Percentiles rank a stretch among this genome's conserved stretches.
phyloP scores from a whole-genome alignment of 1,139 yeast species.

The Suhomyces coccinellae region DNA sequence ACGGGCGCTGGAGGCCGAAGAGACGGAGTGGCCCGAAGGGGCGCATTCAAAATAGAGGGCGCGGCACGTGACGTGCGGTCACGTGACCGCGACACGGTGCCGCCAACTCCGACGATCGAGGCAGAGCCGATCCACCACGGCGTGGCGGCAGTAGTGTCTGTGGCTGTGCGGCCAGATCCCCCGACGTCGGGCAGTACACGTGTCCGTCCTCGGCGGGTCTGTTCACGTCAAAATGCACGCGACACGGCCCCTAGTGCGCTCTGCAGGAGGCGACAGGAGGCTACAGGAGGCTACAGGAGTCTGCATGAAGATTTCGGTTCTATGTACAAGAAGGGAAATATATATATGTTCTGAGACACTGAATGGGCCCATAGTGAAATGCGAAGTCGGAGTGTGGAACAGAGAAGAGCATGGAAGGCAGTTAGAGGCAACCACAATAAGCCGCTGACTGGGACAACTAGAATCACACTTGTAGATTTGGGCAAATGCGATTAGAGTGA shows the following conservation, averaged over 20 bases:
- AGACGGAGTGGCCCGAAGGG: conserved; percentile 2
- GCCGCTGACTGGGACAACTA: too few species aligned
- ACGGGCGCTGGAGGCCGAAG: too few species aligned
- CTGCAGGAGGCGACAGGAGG: neutral
- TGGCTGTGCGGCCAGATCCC: too few species aligned
- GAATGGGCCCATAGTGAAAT: neutral
- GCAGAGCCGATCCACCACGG: neutral
- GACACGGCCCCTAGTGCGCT: neutral
- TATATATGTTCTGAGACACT: neutral
- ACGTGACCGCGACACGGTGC: neutral
- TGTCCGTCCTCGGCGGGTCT: neutral
- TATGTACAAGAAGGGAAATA: neutral
- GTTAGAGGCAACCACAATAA: too few species aligned
- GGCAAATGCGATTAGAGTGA: too few species aligned
- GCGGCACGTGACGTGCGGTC: neutral
- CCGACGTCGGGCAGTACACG: too few species aligned
- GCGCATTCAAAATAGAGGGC: conserved; percentile 8
- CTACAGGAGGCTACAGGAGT: neutral
- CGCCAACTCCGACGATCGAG: conserved; percentile 2
- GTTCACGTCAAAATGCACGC: neutral
- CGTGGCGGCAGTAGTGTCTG: too few species aligned
- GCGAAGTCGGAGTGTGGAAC: too few species aligned
- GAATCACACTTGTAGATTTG: too few species aligned
- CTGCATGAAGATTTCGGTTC: neutral
- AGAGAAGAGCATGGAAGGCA: too few species aligned